Evolutionary conservation across 108 stramenopile genomes (phyloP).

Genomic region (Pseudonitzschia delicatissima): DNA sequence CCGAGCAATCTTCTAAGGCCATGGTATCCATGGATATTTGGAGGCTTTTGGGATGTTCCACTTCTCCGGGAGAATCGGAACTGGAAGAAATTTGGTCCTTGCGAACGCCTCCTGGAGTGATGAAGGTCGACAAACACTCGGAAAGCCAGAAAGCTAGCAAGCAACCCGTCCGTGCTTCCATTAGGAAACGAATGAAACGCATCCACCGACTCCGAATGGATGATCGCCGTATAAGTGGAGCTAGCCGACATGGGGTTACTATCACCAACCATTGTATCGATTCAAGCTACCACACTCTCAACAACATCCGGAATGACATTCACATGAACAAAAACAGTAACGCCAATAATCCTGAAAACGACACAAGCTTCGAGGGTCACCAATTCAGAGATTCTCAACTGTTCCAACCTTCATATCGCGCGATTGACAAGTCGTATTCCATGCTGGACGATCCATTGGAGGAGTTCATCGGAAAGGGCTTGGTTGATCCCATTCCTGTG

Average conservation of each 20-base stretch:
- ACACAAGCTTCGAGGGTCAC: not conserved
- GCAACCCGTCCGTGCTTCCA: conserved; percentile 7
- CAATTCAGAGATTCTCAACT: too few species aligned
- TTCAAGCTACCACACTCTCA: not conserved
- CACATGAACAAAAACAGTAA: not conserved
- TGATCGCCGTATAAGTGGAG: conserved; percentile 10
- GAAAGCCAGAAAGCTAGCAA: not conserved
- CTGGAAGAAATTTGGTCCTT: conserved; percentile 28
- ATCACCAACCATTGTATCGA: not conserved
- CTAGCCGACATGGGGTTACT: conserved; percentile 32
- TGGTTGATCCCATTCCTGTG: conserved; percentile 11
- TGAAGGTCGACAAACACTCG: not conserved
- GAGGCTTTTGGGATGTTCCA: conserved; percentile 27
- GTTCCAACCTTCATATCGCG: not conserved
- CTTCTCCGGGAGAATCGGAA: conserved; percentile 14
- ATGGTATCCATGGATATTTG: conserved; percentile 21
- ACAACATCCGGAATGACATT: conserved; percentile 2
- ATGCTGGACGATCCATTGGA: conserved; percentile 9
- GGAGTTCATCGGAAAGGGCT: conserved; percentile 3
- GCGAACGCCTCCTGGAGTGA: not conserved
- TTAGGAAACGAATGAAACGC: conserved; percentile 23
- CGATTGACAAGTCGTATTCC: not conserved
- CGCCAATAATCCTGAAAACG: not conserved
- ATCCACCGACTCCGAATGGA: conserved; percentile 27
- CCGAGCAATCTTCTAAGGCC: conserved; percentile 3